Evolutionary conservation across 495 filamentous ascomycete species (phyloP).

Genomic region (Diplogelasinospora grovesii): DNA sequence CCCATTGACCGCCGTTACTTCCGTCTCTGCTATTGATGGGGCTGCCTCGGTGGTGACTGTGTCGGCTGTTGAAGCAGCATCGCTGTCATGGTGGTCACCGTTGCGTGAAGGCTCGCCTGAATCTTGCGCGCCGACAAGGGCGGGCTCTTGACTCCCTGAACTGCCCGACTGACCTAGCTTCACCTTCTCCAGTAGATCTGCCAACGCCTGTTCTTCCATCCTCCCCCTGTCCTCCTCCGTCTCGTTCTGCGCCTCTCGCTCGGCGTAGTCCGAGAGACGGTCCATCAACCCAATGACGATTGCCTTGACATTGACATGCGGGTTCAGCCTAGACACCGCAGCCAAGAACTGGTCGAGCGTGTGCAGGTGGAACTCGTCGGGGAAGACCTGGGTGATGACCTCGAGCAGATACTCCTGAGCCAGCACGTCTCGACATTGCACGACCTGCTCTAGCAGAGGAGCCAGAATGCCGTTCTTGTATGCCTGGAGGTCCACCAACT

Average conservation of each 20-base stretch:
- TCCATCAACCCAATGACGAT: conserved; percentile 99
- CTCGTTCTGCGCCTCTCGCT: conserved; percentile 73
- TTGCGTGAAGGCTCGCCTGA: conserved; percentile 7
- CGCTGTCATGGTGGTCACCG: conserved; percentile 12
- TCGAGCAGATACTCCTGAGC: conserved; percentile 97
- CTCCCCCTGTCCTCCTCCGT: conserved; percentile 62
- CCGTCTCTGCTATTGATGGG: conserved; percentile 36
- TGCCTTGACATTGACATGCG: conserved; percentile 93
- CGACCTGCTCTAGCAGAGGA: conserved; percentile 89
- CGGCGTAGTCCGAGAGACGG: conserved; percentile 83
- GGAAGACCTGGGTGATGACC: conserved; percentile 98
- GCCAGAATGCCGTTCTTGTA: conserved; percentile 89
- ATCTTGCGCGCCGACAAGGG: conserved; percentile 11
- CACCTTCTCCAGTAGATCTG: conserved; percentile 67
- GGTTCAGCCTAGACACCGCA: conserved; percentile 84
- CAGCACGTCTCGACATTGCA: conserved; percentile 93
- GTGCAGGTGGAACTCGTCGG: conserved; percentile 95
- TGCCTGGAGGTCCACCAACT: conserved; percentile 86
- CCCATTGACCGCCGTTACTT: conserved; percentile 32
- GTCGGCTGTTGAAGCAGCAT: conserved; percentile 16
- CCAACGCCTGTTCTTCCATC: conserved; percentile 76
- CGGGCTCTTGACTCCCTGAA: conserved; percentile 25
- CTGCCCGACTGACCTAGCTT: conserved; percentile 56
- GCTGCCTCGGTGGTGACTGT: conserved; percentile 31
- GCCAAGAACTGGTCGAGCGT: conserved; percentile 90